A percentile compares a stretch with the other conserved stretches of the same genome.
Conservation (phyloP, 495 filamentous ascomycete genomes). For the Neurospora sp. region DNA sequence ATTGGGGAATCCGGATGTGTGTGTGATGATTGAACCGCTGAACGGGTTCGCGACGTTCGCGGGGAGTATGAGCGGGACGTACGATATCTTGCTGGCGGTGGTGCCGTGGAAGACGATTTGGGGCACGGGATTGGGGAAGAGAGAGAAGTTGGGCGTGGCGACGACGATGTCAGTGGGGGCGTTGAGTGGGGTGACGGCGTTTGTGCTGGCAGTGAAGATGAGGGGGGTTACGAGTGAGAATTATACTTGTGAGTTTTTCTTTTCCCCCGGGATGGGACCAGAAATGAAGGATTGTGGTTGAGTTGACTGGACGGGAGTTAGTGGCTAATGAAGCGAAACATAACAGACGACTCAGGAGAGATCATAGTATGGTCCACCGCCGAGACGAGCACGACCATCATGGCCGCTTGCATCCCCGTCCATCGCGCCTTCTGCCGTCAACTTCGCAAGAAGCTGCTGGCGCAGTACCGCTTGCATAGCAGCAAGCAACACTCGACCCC, state of each 20-base stretch:
- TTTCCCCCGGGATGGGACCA: too few species aligned
- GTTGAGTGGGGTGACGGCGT: constrained; percentile 15
- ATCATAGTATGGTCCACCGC: constrained; percentile 19
- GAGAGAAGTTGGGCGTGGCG: constrained; percentile 21
- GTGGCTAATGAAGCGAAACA: background rate
- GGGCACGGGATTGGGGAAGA: constrained; percentile 15
- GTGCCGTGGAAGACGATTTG: constrained; percentile 20
- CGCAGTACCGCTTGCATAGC: background rate
- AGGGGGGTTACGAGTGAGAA: constrained; percentile 5
- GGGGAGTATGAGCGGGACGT: constrained; percentile 16
- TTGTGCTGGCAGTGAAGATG: constrained; percentile 14
- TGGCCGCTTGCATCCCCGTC: constrained; percentile 25
- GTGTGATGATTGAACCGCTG: background rate
- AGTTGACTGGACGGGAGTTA: too few species aligned
- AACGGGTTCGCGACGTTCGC: constrained; percentile 5
- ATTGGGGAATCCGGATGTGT: background rate
- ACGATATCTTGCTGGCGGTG: constrained; percentile 18
- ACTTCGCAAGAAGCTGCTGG: constrained; percentile 1
- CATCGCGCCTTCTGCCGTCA: constrained; percentile 21
- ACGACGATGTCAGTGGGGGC: constrained; percentile 24
- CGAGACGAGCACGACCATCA: constrained; percentile 21
- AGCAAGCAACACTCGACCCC: background rate
- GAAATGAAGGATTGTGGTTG: too few species aligned
- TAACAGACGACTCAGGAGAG: constrained; percentile 10
- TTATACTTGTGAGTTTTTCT: constrained; percentile 15